Conservation (phyloP, 345 rosid genomes). For the Gossypium turneri region DNA sequence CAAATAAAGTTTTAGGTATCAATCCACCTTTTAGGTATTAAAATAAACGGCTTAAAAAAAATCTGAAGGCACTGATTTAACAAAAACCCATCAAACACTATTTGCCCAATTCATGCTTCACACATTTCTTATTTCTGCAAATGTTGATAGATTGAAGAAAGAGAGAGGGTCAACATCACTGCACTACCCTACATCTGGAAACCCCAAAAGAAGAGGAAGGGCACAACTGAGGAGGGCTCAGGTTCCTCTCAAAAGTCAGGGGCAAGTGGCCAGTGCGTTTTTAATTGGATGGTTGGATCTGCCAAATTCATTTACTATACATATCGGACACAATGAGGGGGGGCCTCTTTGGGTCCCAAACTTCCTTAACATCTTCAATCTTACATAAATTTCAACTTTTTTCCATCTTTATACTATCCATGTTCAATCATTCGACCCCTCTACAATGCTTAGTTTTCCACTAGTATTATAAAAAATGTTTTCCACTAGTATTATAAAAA, state of each 20-base stretch:
- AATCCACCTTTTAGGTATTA: no score
- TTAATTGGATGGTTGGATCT: not conserved
- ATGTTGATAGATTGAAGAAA: no score
- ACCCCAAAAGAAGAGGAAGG: not conserved
- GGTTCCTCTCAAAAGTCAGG: not conserved
- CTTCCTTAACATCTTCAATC: slow-evolving; percentile 9
- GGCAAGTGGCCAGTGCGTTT: not conserved
- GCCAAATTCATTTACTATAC: not conserved
- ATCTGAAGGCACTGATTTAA: no score
- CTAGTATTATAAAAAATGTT: not conserved
- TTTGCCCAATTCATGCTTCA: no score
- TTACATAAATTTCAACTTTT: slow-evolving; percentile 14
- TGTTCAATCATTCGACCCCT: not conserved
- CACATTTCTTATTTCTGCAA: no score
- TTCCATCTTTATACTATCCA: not conserved
- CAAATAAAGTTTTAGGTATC: no score
- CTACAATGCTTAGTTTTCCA: not conserved
- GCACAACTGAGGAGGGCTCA: not conserved
- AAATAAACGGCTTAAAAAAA: no score
- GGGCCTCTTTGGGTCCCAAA: slow-evolving; percentile 14
- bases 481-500: not conserved
- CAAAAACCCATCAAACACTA: no score
- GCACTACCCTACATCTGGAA: not conserved
- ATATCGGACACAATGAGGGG: not conserved
- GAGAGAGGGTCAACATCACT: not conserved